These are phyloP conservation scores for Ordospora pajunii DNA, from an alignment of 371 early-diverging fungal species.

Conservation along the genomic window DNA sequence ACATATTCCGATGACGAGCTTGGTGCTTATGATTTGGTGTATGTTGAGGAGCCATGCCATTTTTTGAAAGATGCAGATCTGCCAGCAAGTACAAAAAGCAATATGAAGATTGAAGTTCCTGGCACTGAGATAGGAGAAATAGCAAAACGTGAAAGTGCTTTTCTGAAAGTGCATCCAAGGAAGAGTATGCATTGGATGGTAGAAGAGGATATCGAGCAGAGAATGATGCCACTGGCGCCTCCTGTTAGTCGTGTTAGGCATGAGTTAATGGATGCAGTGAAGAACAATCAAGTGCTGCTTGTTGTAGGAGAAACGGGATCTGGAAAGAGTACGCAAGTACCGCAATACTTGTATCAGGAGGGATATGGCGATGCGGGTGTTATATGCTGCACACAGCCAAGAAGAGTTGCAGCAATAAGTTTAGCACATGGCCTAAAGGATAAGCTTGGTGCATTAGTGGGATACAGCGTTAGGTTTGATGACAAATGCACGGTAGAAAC, in stretches of 20 bases:
- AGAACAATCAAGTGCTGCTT: slow-evolving; percentile 26
- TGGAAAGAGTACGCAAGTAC: slow-evolving; percentile 54
- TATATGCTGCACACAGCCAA: slow-evolving; percentile 50
- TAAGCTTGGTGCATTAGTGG: slow-evolving; percentile 11
- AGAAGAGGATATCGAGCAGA: background rate
- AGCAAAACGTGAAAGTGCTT: background rate
- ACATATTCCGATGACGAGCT: background rate
- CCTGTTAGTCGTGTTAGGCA: slow-evolving; percentile 64
- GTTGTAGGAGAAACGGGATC: slow-evolving; percentile 49
- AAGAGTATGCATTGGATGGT: background rate
- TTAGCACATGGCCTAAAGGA: slow-evolving; percentile 37
- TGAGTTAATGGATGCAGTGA: slow-evolving; percentile 20
- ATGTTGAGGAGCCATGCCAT: background rate
- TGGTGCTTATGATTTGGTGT: background rate
- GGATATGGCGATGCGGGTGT: slow-evolving; percentile 35
- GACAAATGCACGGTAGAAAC: background rate
- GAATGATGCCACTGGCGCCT: slow-evolving; percentile 53
- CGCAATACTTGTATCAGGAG: slow-evolving; percentile 36
- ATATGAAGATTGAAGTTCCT: background rate
- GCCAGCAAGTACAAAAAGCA: background rate
- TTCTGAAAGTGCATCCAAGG: background rate
- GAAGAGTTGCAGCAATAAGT: slow-evolving; percentile 45
- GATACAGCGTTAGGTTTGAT: slow-evolving; percentile 45
- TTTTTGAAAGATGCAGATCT: background rate
- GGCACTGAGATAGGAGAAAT: background rate